phyloP scores from a whole-genome alignment of 345 rosid genomes.

The Murraya koenigii region DNA sequence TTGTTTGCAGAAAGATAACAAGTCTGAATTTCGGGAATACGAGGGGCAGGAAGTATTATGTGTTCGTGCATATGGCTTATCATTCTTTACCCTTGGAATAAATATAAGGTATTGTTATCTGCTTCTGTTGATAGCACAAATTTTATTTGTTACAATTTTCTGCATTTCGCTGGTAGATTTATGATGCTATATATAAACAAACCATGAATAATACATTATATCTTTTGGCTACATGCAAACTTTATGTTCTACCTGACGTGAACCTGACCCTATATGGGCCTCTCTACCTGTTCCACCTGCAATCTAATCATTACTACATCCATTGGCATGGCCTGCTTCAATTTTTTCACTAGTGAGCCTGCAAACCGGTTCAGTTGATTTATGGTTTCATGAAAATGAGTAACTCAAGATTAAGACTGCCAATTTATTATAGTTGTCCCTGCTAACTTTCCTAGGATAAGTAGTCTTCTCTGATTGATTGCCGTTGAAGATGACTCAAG shows the following conservation, averaged over 20 bases:
- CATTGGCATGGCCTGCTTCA: conserved; percentile 1
- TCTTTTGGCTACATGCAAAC: neutral
- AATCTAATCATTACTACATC: too few species aligned
- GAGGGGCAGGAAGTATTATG: conserved; percentile 70
- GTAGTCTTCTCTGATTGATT: too few species aligned
- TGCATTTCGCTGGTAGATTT: neutral
- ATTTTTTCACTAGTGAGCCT: neutral
- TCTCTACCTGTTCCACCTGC: neutral
- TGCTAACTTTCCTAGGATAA: too few species aligned
- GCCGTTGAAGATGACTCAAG: too few species aligned
- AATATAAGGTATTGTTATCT: conserved; percentile 64
- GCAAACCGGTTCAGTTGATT: neutral
- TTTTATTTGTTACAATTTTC: neutral
- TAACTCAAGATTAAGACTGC: too few species aligned
- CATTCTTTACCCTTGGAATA: conserved; percentile 84
- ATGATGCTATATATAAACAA: neutral
- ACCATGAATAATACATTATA: neutral
- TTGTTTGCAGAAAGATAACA: conserved; percentile 50
- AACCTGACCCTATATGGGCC: neutral
- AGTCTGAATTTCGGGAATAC: conserved; percentile 34
- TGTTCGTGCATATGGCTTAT: conserved; percentile 90
- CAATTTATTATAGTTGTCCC: too few species aligned
- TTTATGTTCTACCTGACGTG: neutral
- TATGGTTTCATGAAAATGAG: neutral
- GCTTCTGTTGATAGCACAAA: neutral